Base-by-base conservation (phyloP, 2,329 filamentous ascomycete genomes). In the Sporothrix pseudoabietina region DNA sequence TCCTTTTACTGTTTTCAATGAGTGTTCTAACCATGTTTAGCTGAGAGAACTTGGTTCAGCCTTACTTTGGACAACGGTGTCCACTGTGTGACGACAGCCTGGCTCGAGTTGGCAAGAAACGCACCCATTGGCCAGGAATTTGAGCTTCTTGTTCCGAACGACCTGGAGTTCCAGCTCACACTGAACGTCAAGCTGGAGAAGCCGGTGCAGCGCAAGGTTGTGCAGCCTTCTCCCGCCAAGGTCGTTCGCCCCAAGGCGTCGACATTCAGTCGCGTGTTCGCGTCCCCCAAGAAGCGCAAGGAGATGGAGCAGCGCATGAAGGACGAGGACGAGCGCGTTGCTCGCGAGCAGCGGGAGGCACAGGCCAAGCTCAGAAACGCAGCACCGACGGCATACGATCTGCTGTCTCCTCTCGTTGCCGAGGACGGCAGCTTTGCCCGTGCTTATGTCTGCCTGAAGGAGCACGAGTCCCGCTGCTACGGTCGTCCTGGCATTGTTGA, bases 51-150 rank as follows among this genome's bases (percentile, higher is more conserved):
- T 2, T 96, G 93, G 88, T 99, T 99, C 84, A 94, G 95, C 78
- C 87, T 99, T 12, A 99, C 96, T 0, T 87, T 99, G n/a, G 96
- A 99, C 82, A 99, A 99, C 76, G 96, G 96, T 35, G 89, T 99
- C 1, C 96, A 99, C 81, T 99, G 96, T 79, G 96, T 99, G 19
- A 99, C 96, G 0, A 99, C 96, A 3, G 91, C 94, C 0, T 98
- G 94, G 93, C 86, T 98, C 9, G 96, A 99, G 81, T 86, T 99
- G 74, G 94, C 94, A 26, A 92, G 92, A 77, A 95, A 92, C 74
- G 95, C 96, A 1, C 94, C 96, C 0, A 98, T 99, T 77, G 96
- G 95, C 7, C 96, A 99, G 80, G 96, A 99, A 80, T 99, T 99
- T 78, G 96, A 99, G 83, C 90, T 99, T 61, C 94, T 98, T 44